Percentiles rank a stretch among this genome's conserved stretches.
Evolutionary conservation across 148 eudicot genomes (phyloP).

Genomic region (Pharnaceum exiguum): DNA sequence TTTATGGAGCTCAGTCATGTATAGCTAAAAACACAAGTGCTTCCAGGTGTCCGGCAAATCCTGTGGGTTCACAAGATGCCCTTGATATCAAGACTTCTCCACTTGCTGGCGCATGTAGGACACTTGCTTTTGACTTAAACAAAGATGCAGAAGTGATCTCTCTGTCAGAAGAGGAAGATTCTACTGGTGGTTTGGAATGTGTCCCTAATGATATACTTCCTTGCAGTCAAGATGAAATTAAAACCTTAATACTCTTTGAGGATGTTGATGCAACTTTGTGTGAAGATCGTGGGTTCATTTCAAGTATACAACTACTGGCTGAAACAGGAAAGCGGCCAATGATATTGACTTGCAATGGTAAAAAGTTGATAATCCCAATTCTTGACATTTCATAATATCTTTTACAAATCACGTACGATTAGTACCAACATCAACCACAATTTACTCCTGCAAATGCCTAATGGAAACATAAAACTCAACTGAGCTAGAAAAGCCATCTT

Average conservation of each 20-base stretch:
- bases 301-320: conserved; percentile 84
- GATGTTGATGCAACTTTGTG: conserved; percentile 78
- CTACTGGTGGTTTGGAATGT: conserved; percentile 18
- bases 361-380: conserved; percentile 8
- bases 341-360: conserved; percentile 78
- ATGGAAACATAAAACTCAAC: too few species aligned
- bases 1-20: neutral
- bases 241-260: conserved; percentile 84
- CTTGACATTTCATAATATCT: conserved; percentile 6
- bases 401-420: conserved; percentile 12
- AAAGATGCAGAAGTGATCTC: conserved; percentile 44
- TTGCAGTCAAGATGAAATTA: conserved; percentile 42
- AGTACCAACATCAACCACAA: too few species aligned
- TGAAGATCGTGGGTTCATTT: conserved; percentile 87
- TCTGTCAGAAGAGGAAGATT: conserved; percentile 47
- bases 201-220: conserved; percentile 23
- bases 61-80: conserved; percentile 38
- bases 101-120: conserved; percentile 6
- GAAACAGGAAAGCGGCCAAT: conserved; percentile 78
- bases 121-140: conserved; percentile 27
- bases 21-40: conserved; percentile 10
- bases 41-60: conserved; percentile 51
- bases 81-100: conserved; percentile 28
- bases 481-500: too few species aligned
- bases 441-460: too few species aligned